A percentile compares a stretch with the other conserved stretches of the same genome.
Conservation (phyloP, 768 basidiomycete species). For the Xerocomellus dryophilus region DNA sequence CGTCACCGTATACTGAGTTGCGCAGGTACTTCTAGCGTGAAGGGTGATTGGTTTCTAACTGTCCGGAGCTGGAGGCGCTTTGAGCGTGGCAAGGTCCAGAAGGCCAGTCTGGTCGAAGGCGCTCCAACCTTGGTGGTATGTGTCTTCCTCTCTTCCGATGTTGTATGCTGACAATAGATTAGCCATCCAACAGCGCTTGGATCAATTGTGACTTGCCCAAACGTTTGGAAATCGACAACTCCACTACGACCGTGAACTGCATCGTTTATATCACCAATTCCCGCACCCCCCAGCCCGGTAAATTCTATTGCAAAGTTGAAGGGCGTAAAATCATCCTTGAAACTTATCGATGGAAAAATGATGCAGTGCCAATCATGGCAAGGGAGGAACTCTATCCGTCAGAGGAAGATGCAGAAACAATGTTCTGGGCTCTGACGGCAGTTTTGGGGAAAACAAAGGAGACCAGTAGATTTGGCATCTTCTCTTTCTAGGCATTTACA, state of each 20-base stretch:
- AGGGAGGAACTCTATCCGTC: not conserved
- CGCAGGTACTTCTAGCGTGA: not conserved
- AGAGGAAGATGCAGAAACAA: not conserved
- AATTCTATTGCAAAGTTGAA: not conserved
- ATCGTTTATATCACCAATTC: not conserved
- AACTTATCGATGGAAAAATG: not conserved
- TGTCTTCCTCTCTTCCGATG: not conserved
- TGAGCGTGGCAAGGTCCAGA: slow-evolving; percentile 1
- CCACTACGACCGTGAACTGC: not conserved
- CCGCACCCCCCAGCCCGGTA: not conserved
- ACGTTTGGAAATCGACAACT: not conserved
- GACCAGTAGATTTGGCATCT: not conserved
- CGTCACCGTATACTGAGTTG: not conserved
- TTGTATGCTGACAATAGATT: too few relatives aligned
- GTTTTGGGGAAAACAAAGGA: not conserved
- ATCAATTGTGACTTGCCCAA: not conserved
- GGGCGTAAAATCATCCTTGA: not conserved
- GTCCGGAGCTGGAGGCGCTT: slow-evolving; percentile 7
- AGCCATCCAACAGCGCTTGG: not conserved
- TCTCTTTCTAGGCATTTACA: not conserved
- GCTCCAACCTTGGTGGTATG: not conserved
- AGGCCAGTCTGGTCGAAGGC: not conserved
- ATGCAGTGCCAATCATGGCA: not conserved
- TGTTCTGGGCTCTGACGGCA: not conserved
- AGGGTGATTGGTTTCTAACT: slow-evolving; percentile 1